Evolutionary conservation across 2,329 filamentous ascomycete genomes (phyloP).

Genomic region (Cytospora paraplurivora): DNA sequence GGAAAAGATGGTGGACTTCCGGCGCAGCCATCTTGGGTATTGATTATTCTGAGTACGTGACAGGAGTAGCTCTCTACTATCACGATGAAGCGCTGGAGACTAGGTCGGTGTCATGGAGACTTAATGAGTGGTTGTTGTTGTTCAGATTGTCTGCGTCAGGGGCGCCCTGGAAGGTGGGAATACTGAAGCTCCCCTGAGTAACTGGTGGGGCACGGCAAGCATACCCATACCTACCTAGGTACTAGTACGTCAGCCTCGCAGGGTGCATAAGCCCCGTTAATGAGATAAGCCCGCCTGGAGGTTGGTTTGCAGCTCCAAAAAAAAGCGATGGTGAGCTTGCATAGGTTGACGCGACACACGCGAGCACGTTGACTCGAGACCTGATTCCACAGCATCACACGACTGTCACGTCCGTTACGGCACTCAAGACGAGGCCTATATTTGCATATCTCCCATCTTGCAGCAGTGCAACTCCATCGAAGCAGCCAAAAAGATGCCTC

Average conservation of each 20-base stretch:
- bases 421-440: background rate
- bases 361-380: conserved; percentile 16
- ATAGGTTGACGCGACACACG: conserved; percentile 16
- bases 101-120: conserved; percentile 15
- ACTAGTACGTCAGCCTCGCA: conserved; percentile 20
- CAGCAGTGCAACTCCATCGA: background rate
- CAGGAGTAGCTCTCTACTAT: conserved; percentile 99
- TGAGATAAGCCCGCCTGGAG: conserved; percentile 14
- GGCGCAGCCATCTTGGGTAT: conserved; percentile 71
- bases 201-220: conserved; percentile 16
- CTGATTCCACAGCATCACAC: background rate
- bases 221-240: background rate
- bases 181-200: conserved; percentile 17
- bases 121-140: conserved; percentile 15
- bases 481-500: conserved; percentile 12
- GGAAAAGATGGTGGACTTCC: conserved; percentile 96
- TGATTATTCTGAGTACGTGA: conserved; percentile 46
- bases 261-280: conserved; percentile 28
- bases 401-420: background rate
- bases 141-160: conserved; percentile 9
- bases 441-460: background rate
- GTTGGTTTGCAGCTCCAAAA: conserved; percentile 19
- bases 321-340: conserved; percentile 17
- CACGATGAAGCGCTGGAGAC: conserved; percentile 43
- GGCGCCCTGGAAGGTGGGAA: conserved; percentile 5